Conservation (phyloP, 2,329 filamentous ascomycete species). For the Talaromyces sp. region DNA sequence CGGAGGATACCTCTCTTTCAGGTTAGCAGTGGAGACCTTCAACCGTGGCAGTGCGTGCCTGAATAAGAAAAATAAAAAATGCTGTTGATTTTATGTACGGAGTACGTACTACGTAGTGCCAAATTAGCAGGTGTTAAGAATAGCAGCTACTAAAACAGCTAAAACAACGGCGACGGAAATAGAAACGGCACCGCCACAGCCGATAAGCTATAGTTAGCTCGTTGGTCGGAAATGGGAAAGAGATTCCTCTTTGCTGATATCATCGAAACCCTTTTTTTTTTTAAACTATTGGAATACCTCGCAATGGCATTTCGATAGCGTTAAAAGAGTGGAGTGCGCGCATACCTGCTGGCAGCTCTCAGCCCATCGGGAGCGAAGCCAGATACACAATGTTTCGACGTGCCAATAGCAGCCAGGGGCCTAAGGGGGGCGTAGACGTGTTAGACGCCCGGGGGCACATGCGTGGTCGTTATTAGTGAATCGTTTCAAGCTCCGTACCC, state of each 20-base stretch:
- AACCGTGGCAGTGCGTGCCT: not conserved
- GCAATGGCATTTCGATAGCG: not conserved
- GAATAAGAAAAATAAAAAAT: not conserved
- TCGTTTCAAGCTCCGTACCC: not conserved
- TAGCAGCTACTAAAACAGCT: not conserved
- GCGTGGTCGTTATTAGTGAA: not conserved
- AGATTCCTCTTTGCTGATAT: not conserved
- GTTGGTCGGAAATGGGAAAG: not conserved
- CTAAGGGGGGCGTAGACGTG: not conserved
- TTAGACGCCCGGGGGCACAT: not conserved
- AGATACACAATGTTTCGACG: not conserved
- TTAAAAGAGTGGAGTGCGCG: not conserved
- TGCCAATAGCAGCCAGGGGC: not conserved
- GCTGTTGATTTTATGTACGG: not conserved
- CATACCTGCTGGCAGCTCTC: not conserved
- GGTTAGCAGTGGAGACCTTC: not conserved
- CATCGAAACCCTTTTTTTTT: not conserved
- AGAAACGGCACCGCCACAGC: constrained; percentile 1
- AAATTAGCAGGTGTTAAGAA: not conserved
- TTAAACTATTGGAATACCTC: not conserved
- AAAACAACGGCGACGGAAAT: not conserved
- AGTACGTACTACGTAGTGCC: not conserved
- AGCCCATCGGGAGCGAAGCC: not conserved
- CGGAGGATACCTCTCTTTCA: not conserved
- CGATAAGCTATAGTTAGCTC: not conserved